Evolutionary conservation across 1,284 basidiomycete genomes (phyloP), one percentile per base, ranked within the genome.

Genomic region (Irpex sp.): DNA sequence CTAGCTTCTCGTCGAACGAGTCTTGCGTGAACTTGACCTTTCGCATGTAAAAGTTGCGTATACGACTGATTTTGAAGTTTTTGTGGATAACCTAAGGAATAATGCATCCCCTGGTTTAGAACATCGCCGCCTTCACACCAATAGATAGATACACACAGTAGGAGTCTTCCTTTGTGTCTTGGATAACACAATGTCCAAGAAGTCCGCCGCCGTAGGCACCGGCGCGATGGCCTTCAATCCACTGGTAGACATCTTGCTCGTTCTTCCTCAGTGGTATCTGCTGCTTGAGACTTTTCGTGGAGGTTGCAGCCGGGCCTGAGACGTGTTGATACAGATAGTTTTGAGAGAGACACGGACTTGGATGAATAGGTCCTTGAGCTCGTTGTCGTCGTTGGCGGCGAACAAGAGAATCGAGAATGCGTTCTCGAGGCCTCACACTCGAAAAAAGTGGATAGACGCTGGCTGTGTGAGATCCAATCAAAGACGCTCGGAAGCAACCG

Each of bases 1-100:
- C 90, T 39, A 99, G 86, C 77, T 98, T 98, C 79, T 99, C 97
- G 69, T 97, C 95, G 70, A 99, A 98, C 13, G 93, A 86, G 75
- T 98, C 95, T 77, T 98, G 96, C 9, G 96, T 97, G 78, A 98
- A 99, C 80, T 98, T 99, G 79, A 99, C 96, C 79, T 98, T 99
- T 76, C 96, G 89, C 97, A 98, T 98, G 79, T 99, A 98, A 76
- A 98, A 93, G 69, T 92, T 90, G 63, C 94, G 86, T 75, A 95
- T 96, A 61, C 95, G 89, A 66, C 93, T 94, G 76, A 99, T 99
- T 83, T 99, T 98, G 84, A 97, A 98, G 82, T 98, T 98, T 83
- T 95, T 95, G 78, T 97, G 95, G 73, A 97, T 97, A 69, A 94
- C 91, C 91, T 93, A 66, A 33, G 31, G 31, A 3, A 33, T 33